Evolutionary conservation across 2,329 filamentous ascomycete genomes (phyloP).

Genomic region (Fusarium pilosicola): DNA sequence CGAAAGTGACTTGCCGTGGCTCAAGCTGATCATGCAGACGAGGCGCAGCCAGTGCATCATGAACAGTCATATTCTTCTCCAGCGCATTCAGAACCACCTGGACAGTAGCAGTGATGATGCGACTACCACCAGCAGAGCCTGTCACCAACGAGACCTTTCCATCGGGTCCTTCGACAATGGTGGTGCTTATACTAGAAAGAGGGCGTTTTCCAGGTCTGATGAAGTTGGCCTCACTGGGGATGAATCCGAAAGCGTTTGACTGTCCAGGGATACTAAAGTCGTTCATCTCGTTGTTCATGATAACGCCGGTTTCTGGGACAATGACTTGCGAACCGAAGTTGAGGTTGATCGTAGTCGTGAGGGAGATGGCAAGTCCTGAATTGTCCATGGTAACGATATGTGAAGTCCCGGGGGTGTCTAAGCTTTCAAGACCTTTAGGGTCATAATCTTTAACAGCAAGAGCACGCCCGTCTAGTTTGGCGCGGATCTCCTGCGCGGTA

Average conservation of each 20-base stretch:
- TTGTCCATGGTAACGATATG: constrained; percentile 75
- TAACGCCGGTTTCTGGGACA: constrained; percentile 83
- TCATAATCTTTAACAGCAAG: constrained; percentile 56
- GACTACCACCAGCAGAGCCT: constrained; percentile 82
- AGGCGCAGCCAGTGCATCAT: constrained; percentile 72
- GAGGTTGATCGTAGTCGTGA: constrained; percentile 85
- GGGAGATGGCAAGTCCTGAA: constrained; percentile 75
- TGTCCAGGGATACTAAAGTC: constrained; percentile 82
- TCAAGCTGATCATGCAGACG: constrained; percentile 85
- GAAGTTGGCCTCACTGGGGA: constrained; percentile 79
- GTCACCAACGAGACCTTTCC: constrained; percentile 76
- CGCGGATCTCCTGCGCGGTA: constrained; percentile 62
- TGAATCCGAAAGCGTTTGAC: constrained; percentile 80
- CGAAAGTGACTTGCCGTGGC: constrained; percentile 75
- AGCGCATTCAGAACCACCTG: constrained; percentile 81
- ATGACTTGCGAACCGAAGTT: constrained; percentile 81
- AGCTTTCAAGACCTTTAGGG: constrained; percentile 56
- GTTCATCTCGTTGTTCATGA: constrained; percentile 72
- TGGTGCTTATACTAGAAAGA: constrained; percentile 79
- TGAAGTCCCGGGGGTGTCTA: constrained; percentile 73
- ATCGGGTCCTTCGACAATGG: constrained; percentile 78
- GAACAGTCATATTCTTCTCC: constrained; percentile 69
- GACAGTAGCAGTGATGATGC: constrained; percentile 86
- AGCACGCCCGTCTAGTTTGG: constrained; percentile 57
- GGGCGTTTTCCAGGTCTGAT: constrained; percentile 81